Evolutionary conservation across 805 yeast species (phyloP).

Genomic region (Cyberlindnera nakhonratchasimensis): DNA sequence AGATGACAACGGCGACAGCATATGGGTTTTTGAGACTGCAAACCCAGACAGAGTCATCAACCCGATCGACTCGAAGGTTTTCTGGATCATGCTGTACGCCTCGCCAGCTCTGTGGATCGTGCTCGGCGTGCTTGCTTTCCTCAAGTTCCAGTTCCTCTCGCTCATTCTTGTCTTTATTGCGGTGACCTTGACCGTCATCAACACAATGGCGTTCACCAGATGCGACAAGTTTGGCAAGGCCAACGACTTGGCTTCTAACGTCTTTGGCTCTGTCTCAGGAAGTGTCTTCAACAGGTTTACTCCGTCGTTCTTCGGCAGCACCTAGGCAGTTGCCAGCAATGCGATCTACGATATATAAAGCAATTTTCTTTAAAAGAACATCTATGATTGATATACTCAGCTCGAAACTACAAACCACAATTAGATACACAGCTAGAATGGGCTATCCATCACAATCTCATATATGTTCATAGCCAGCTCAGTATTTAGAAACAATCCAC

Average conservation of each 20-base stretch:
- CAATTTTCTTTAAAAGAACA: too few species aligned
- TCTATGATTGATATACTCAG: too few species aligned
- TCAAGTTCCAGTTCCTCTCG: conserved; percentile 72
- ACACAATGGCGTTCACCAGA: conserved; percentile 84
- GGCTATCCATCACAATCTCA: too few species aligned
- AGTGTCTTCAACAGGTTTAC: conserved; percentile 45
- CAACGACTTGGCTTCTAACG: conserved; percentile 55
- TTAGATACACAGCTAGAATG: too few species aligned
- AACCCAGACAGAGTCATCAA: conserved; percentile 70
- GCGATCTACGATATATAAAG: too few species aligned
- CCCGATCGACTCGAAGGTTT: conserved; percentile 86
- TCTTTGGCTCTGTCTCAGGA: conserved; percentile 52
- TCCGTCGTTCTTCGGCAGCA: conserved; percentile 22
- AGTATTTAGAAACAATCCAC: too few species aligned
- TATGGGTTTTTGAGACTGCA: conserved; percentile 86
- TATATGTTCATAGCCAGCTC: too few species aligned
- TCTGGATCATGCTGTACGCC: conserved; percentile 76
- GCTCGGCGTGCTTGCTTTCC: conserved; percentile 71
- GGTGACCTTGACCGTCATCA: conserved; percentile 67
- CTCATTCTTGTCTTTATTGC: conserved; percentile 65
- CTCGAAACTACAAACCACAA: too few species aligned
- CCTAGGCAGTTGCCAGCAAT: too few species aligned
- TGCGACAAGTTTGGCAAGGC: conserved; percentile 93
- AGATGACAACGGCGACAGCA: conserved; percentile 42
- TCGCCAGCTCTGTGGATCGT: conserved; percentile 75